Base-by-base conservation (phyloP, 73 alveolate species). In the Paramecium octaurelia region DNA sequence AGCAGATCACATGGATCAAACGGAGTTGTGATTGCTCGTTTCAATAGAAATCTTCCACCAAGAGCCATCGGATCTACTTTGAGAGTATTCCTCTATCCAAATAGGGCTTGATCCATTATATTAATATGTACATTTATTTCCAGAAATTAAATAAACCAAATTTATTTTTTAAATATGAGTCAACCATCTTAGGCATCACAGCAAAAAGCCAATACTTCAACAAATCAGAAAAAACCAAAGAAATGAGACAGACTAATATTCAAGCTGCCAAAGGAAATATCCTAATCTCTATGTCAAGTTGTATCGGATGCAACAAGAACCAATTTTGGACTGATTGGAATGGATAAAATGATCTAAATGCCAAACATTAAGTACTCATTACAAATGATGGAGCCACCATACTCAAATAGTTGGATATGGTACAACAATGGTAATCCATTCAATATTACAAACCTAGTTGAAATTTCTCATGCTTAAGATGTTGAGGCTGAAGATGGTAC, bases 401-500 rank as follows among this genome's bases (percentile, higher is more conserved):
- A 31, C 95, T 99, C 71, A 95, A 98, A 95, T 97, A 98, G 92
- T 93, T 99, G 99, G 98, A 97, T 92, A 98, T 99, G 86, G 97
- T 97, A 93, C 99, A 44, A 99, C 97, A 94, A 99, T 98, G 99
- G 96, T 94, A 85, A 6, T 44, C 12, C 14, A 57, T 84, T 46
- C 23, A 24, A 18, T 24, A 29, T 44, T 16, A 70, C 14, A 8
- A 23, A 92, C 94, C 94, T 99, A 71, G 99, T 98, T 34, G 99
- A 99, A 95, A 98, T 99, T 92, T 97, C 99, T 86, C 98, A 98
- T 94, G 99, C 99, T 31, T 99, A 99, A 96, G 99, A 99, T 85
- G 98, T 98, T 48, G 99, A 98, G 60, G 99, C 99, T 11, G 99
- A 99, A 21, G 99, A 99, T 89, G 99, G 99, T 50, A 99, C 99